Conservation (phyloP, 495 filamentous ascomycete genomes). For the Talaromyces proteolyticus region DNA sequence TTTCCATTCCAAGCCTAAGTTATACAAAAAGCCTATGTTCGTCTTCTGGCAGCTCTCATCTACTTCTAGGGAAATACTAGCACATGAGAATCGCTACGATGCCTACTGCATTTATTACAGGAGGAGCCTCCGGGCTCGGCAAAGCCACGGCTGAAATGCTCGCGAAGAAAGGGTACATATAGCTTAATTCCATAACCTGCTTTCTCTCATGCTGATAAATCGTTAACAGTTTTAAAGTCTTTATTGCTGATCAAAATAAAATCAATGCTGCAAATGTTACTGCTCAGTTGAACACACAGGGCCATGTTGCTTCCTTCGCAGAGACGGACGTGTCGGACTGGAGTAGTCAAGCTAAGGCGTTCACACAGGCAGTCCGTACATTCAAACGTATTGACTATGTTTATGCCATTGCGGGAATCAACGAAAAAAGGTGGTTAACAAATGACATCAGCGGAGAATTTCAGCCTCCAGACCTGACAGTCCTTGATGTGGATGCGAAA, state of each 20-base stretch:
- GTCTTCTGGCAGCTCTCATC: no score
- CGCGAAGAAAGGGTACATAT: neutral
- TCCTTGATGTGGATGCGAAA: neutral
- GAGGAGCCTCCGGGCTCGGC: neutral
- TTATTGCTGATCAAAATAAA: neutral
- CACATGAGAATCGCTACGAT: no score
- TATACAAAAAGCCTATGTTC: no score
- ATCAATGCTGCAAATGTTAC: neutral
- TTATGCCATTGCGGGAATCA: neutral
- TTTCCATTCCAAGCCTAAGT: no score
- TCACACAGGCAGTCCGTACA: neutral
- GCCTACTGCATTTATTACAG: neutral
- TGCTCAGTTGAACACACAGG: neutral
- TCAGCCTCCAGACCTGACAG: neutral
- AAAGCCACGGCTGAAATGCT: neutral
- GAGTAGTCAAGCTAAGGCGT: neutral
- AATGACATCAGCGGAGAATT: neutral
- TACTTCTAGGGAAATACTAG: no score
- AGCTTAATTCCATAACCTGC: no score
- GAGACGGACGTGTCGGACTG: neutral
- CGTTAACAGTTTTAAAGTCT: neutral
- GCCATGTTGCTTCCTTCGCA: neutral
- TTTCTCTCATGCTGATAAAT: no score
- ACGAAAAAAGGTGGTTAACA: neutral
- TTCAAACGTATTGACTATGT: neutral